Evolutionary conservation across 2,329 filamentous ascomycete genomes (phyloP).

Genomic region (Talaromyces marneffei): DNA sequence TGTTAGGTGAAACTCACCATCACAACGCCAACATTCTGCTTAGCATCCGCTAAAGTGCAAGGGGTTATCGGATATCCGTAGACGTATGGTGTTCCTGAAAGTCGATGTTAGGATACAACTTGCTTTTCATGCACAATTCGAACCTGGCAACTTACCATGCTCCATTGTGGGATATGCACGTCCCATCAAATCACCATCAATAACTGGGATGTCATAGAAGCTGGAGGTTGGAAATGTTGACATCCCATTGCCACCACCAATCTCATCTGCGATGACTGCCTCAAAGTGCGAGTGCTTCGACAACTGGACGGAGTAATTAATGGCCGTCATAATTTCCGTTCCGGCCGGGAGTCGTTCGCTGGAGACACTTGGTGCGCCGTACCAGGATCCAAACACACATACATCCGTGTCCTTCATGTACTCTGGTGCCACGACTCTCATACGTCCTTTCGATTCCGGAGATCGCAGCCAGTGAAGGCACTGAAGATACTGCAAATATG

Average conservation of each 20-base stretch:
- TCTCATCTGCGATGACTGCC: slow-evolving; percentile 31
- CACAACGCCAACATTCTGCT: slow-evolving; percentile 34
- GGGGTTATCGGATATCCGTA: slow-evolving; percentile 38
- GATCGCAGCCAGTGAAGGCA: slow-evolving; percentile 35
- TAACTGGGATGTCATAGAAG: slow-evolving; percentile 30
- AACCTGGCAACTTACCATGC: slow-evolving; percentile 1
- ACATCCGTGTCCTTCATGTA: slow-evolving; percentile 33
- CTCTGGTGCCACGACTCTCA: slow-evolving; percentile 10
- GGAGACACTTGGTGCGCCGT: slow-evolving; percentile 32
- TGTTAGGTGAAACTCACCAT: slow-evolving; percentile 8
- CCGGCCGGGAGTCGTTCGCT: slow-evolving; percentile 25
- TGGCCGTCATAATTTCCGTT: slow-evolving; percentile 21
- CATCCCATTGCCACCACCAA: slow-evolving; percentile 37
- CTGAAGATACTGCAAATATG: slow-evolving; percentile 44
- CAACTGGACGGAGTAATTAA: slow-evolving; percentile 31
- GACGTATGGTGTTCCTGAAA: slow-evolving; percentile 37
- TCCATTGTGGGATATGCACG: slow-evolving; percentile 16
- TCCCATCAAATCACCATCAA: slow-evolving; percentile 47
- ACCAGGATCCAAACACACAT: slow-evolving; percentile 40
- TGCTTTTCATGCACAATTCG: neutral
- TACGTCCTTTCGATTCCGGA: slow-evolving; percentile 20
- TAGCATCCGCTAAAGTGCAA: slow-evolving; percentile 36
- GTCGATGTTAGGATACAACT: neutral
- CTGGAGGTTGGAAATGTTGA: slow-evolving; percentile 24
- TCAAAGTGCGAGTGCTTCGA: slow-evolving; percentile 29